phyloP scores from a whole-genome alignment of 345 rosid species.

The Angophora floribunda region DNA sequence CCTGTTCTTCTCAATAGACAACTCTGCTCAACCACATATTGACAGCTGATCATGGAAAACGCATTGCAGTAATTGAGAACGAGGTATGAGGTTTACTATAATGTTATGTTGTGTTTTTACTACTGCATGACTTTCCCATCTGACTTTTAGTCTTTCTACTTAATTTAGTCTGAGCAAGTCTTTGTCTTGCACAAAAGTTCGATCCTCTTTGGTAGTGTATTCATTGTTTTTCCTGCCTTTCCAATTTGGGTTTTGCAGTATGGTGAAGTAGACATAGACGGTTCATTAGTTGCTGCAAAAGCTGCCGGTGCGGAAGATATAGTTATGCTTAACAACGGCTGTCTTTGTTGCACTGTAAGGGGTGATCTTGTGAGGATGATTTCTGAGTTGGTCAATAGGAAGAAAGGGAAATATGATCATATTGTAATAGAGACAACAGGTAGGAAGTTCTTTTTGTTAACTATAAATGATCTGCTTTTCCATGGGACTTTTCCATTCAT shows the following conservation, averaged over 20 bases:
- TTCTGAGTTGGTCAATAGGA: conserved; percentile 61
- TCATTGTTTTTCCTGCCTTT: not conserved
- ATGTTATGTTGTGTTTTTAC: not conserved
- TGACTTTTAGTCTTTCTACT: not conserved
- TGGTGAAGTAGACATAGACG: conserved; percentile 96
- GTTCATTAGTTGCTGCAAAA: conserved; percentile 90
- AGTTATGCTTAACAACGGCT: conserved; percentile 92
- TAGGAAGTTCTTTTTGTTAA: conserved; percentile 1
- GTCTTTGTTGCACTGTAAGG: conserved; percentile 94
- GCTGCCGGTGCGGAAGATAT: conserved; percentile 85
- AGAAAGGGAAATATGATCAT: conserved; percentile 86
- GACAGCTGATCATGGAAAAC: conserved; percentile 97
- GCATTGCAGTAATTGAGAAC: conserved; percentile 93
- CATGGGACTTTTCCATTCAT: not conserved
- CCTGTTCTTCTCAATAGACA: conserved; percentile 39
- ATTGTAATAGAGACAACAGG: conserved; percentile 95
- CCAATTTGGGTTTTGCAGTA: conserved; percentile 26
- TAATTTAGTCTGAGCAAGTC: not conserved
- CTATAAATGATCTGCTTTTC: not conserved
- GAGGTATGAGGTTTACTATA: conserved; percentile 34
- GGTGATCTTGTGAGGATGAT: conserved; percentile 99
- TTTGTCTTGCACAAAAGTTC: not conserved
- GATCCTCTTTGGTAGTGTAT: not conserved
- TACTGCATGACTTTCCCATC: not conserved
- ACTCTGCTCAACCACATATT: conserved; percentile 85